phyloP scores from a whole-genome alignment of 2,329 filamentous ascomycete species.

The Sordariomycetes sp. region DNA sequence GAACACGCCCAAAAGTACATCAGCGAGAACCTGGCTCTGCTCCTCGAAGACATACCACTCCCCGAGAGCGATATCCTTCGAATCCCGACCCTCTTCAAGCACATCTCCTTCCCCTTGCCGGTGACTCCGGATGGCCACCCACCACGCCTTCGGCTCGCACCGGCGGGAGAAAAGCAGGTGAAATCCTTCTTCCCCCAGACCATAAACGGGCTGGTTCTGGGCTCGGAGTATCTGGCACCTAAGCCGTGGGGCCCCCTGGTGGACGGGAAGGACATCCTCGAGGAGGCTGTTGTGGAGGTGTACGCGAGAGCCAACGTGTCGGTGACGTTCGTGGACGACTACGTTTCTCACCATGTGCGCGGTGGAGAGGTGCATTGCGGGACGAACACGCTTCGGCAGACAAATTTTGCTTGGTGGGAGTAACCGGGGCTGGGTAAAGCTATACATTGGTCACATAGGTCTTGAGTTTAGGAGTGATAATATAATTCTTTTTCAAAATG shows the following conservation, averaged over 20 bases:
- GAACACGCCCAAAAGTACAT: conserved; percentile 9
- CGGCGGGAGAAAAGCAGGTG: conserved; percentile 1
- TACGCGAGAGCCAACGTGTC: conserved; percentile 10
- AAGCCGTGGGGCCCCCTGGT: conserved; percentile 14
- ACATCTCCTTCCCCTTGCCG: background rate
- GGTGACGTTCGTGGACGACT: conserved; percentile 13
- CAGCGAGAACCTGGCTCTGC: conserved; percentile 11
- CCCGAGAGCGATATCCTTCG: conserved; percentile 13
- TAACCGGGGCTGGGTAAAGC: background rate
- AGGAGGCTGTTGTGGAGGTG: conserved; percentile 7
- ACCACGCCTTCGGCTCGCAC: background rate
- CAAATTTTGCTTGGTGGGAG: conserved; percentile 11
- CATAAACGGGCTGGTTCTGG: conserved; percentile 9
- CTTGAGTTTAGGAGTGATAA: background rate
- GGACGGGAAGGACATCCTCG: conserved; percentile 12
- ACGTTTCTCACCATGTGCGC: conserved; percentile 12
- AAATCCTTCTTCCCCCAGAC: conserved; percentile 6
- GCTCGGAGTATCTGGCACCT: conserved; percentile 10
- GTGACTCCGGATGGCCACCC: background rate
- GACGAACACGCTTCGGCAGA: conserved; percentile 12
- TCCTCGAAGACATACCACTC: conserved; percentile 14
- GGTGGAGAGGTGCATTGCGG: conserved; percentile 15
- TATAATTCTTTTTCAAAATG: background rate
- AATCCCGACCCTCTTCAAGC: conserved; percentile 11
- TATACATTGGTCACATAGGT: background rate